phyloP scores from a whole-genome alignment of 495 filamentous ascomycete species.

The Hypoxylon fragiforme region DNA sequence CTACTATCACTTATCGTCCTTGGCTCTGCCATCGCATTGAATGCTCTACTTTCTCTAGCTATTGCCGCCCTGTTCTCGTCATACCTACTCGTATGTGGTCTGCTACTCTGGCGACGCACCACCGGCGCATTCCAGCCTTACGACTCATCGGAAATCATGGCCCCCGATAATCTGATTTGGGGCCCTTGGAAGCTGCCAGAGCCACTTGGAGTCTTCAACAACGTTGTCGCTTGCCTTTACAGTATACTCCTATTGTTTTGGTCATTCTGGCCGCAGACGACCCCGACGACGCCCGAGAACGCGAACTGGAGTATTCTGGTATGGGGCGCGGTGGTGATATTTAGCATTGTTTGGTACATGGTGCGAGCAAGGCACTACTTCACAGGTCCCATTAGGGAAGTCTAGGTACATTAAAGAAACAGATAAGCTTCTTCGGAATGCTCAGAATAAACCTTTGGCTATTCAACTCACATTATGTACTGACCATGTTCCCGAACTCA shows the following conservation, averaged over 20 bases:
- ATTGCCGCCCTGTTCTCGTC: constrained; percentile 47
- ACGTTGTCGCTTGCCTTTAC: constrained; percentile 52
- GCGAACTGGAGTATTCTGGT: constrained; percentile 57
- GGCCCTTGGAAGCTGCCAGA: constrained; percentile 55
- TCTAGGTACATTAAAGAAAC: constrained; percentile 7
- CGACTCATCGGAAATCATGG: constrained; percentile 30
- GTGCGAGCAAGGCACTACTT: constrained; percentile 48
- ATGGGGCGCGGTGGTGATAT: constrained; percentile 45
- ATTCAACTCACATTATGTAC: too few relatives aligned
- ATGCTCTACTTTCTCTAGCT: constrained; percentile 54
- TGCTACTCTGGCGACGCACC: constrained; percentile 54
- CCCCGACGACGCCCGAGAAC: constrained; percentile 36
- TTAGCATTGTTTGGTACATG: constrained; percentile 53
- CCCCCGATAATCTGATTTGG: constrained; percentile 47
- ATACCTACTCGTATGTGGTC: constrained; percentile 49
- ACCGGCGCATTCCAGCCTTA: constrained; percentile 41
- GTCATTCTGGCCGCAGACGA: constrained; percentile 52
- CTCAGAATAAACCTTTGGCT: too few relatives aligned
- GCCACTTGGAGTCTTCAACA: constrained; percentile 48
- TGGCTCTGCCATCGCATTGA: constrained; percentile 57
- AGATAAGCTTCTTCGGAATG: not conserved
- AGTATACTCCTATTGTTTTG: constrained; percentile 54
- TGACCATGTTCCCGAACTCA: too few relatives aligned
- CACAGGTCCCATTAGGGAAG: constrained; percentile 51
- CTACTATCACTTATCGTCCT: constrained; percentile 62